Evolutionary conservation across 305 asterid genomes (phyloP), one percentile per base, ranked within the genome.

Genomic region (Solanum aculeatissimum): DNA sequence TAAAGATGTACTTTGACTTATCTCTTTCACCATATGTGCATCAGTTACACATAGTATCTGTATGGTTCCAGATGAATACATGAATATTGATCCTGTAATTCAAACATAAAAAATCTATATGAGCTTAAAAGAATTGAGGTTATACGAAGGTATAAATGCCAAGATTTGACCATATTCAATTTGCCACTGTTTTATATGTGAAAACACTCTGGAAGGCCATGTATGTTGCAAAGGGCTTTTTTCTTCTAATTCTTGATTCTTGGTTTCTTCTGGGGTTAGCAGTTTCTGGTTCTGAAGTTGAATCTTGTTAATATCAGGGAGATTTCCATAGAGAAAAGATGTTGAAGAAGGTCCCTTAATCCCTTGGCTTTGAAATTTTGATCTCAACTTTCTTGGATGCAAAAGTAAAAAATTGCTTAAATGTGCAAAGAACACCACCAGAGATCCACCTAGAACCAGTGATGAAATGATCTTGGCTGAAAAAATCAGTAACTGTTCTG

Each of bases 51-150:
- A 92, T 7, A 93, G 86, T 43, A 87, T 55, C 85, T 93, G 95
- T 85, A 92, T 91, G 88, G 83, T 89, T 53, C 98, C 98, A 9
- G 88, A 84, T 9, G 97, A 91, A 83, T 91, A 93, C 92, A 89
- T 19, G 87, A 91, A 94, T 2, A 87, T 74, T 9, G 90, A 77
- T 45, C 98, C 98, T 94, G 93, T 62, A 81, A 86, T 66, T 29
- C 71, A 2, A 88, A 29, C 81, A 83, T 53, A 21, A 66, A 40
- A 68, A 7, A 0, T 9, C 80, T 55, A 77, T 35, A 63, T 70
- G 60, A 74, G 62, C 72, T 51, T 58, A 38, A 19, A 42, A 40
- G 35, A 60, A 60, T 60, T 38, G 23, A 38, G 25, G 65, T 27
- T 1, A 75, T 25, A 51, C 47, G 51, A 72, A 53, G 66, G 16